These are phyloP conservation scores for Beauveria brongniartii DNA, from an alignment of 2,329 filamentous ascomycete genomes.

Conservation along the genomic window DNA sequence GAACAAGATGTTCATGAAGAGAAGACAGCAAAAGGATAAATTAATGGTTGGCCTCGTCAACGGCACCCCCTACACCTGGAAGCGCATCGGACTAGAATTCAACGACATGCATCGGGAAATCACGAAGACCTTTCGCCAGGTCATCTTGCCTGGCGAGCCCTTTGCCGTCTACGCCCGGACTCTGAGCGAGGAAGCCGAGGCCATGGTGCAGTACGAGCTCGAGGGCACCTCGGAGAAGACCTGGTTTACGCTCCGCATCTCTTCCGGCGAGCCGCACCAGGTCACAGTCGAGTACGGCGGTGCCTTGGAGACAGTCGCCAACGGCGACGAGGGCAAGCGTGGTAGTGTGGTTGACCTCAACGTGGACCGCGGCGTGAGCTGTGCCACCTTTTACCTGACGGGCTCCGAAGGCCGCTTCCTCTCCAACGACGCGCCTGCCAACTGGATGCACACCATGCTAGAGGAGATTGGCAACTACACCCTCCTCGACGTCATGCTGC, in stretches of 20 bases:
- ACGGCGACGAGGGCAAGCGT: constrained; percentile 11
- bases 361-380: neutral
- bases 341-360: neutral
- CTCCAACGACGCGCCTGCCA: constrained; percentile 17
- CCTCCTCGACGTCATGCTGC: constrained; percentile 23
- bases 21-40: neutral
- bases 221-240: constrained; percentile 20
- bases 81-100: constrained; percentile 15
- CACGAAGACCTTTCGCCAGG: constrained; percentile 16
- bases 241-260: constrained; percentile 21
- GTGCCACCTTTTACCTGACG: constrained; percentile 19
- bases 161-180: neutral
- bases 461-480: constrained; percentile 19
- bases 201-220: constrained; percentile 22
- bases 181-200: accelerated
- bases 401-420: constrained; percentile 24
- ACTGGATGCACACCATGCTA: constrained; percentile 25
- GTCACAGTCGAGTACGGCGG: constrained; percentile 17
- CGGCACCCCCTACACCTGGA: constrained; percentile 26
- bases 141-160: constrained; percentile 21
- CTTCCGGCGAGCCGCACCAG: neutral
- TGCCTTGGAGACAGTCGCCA: constrained; percentile 16
- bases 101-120: constrained; percentile 3
- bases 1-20: neutral
- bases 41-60: constrained; percentile 22